Conservation (phyloP, 2,329 filamentous ascomycete genomes). For the Ophiocordyceps camponoti-floridani region DNA sequence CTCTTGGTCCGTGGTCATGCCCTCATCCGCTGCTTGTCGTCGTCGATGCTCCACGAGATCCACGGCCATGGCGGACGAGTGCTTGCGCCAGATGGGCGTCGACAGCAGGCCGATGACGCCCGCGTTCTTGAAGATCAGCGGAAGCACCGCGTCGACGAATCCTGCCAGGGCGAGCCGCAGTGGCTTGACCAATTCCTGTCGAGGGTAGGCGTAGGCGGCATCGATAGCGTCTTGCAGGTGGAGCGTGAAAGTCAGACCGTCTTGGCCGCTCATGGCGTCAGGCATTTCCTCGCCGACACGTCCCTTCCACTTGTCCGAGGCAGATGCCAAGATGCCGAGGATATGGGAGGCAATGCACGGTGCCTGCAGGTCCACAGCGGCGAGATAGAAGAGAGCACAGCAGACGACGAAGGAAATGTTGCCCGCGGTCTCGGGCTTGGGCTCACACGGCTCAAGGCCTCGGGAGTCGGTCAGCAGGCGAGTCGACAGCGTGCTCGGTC, state of each 20-base stretch:
- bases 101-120: slow-evolving; percentile 8
- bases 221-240: slow-evolving; percentile 13
- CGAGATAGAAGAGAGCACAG: slow-evolving; percentile 14
- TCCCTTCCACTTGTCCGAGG: slow-evolving; percentile 7
- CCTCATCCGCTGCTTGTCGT: neutral
- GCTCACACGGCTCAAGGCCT: slow-evolving; percentile 13
- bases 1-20: slow-evolving; percentile 5
- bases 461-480: neutral
- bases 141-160: slow-evolving; percentile 10
- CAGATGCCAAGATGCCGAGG: slow-evolving; percentile 10
- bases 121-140: slow-evolving; percentile 9
- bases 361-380: slow-evolving; percentile 12
- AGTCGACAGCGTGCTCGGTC: neutral
- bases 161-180: slow-evolving; percentile 14
- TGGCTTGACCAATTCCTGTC: slow-evolving; percentile 10
- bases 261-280: slow-evolving; percentile 4
- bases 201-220: slow-evolving; percentile 8
- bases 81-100: slow-evolving; percentile 7
- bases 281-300: slow-evolving; percentile 5
- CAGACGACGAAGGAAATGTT: slow-evolving; percentile 13
- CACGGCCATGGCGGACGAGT: slow-evolving; percentile 8
- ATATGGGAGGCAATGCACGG: slow-evolving; percentile 10
- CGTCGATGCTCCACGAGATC: slow-evolving; percentile 11
- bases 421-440: slow-evolving; percentile 7
- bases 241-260: slow-evolving; percentile 7